phyloP scores from a whole-genome alignment of 495 filamentous ascomycete species.

The Penicillium soppii region DNA sequence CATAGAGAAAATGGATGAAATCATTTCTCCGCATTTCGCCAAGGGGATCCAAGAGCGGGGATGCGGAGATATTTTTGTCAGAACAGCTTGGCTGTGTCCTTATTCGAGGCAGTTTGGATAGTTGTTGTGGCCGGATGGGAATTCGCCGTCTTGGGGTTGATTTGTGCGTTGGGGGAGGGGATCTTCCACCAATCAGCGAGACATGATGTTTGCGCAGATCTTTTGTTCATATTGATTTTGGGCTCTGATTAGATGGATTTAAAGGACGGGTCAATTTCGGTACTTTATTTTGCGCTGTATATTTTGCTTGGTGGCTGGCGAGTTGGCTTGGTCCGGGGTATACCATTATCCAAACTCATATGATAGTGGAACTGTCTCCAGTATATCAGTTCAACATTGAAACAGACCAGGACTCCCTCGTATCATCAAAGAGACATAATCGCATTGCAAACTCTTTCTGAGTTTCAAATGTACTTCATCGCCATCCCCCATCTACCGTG shows the following conservation, averaged over 20 bases:
- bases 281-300: neutral
- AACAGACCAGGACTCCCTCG: no score
- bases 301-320: neutral
- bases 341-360: no score
- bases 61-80: conserved; percentile 9
- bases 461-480: no score
- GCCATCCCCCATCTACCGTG: no score
- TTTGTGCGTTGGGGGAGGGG: conserved; percentile 2
- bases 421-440: no score
- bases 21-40: conserved; percentile 18
- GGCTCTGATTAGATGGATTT: no score
- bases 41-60: conserved; percentile 9
- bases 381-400: no score
- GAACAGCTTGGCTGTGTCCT: neutral
- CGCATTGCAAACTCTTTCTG: no score
- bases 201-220: no score
- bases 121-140: conserved; percentile 6
- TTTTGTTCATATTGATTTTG: neutral
- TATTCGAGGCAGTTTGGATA: neutral
- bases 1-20: neutral
- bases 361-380: no score
- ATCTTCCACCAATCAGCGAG: conserved; percentile 21
- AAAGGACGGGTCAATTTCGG: no score
- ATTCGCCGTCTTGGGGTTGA: conserved; percentile 19
- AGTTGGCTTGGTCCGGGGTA: no score